Evolutionary conservation across 1,284 basidiomycete genomes (phyloP).

Genomic region (Schizopora paradoxa): DNA sequence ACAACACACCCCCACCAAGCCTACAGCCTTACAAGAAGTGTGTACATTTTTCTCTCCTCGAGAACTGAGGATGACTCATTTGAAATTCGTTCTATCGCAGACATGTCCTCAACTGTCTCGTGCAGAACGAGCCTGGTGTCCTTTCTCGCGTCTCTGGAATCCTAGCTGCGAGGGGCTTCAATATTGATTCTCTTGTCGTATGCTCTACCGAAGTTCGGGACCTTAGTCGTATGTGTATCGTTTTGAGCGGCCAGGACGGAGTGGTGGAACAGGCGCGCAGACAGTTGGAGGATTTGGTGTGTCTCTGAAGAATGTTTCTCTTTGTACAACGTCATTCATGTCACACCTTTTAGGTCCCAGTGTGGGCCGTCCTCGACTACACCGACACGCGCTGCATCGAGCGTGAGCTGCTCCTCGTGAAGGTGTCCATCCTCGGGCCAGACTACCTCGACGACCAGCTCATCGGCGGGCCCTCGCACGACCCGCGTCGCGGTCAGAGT

Average conservation of each 20-base stretch:
- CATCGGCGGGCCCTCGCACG: slow-evolving; percentile 75
- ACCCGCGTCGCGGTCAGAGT: slow-evolving; percentile 41
- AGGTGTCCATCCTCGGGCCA: slow-evolving; percentile 94
- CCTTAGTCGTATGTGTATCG: slow-evolving; percentile 97
- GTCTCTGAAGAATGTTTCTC: slow-evolving; percentile 26
- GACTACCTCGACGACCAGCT: slow-evolving; percentile 95
- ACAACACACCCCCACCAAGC: slow-evolving; percentile 93
- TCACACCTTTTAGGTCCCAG: slow-evolving; percentile 66
- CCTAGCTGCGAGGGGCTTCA: slow-evolving; percentile 95
- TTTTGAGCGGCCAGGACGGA: slow-evolving; percentile 93
- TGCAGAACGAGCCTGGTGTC: slow-evolving; percentile 99
- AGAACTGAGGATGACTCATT: slow-evolving; percentile 1
- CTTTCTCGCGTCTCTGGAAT: slow-evolving; percentile 97
- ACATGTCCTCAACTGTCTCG: slow-evolving; percentile 96
- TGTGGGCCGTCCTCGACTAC: slow-evolving; percentile 97
- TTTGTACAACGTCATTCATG: slow-evolving; percentile 7
- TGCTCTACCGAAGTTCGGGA: slow-evolving; percentile 98
- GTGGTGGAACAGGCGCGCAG: slow-evolving; percentile 95
- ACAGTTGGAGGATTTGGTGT: slow-evolving; percentile 89
- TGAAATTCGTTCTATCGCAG: slow-evolving; percentile 33
- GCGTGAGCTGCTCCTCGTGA: slow-evolving; percentile 84
- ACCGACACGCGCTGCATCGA: slow-evolving; percentile 87
- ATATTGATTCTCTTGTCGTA: slow-evolving; percentile 98
- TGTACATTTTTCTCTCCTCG: slow-evolving; percentile 25
- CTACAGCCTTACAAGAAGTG: slow-evolving; percentile 93